Evolutionary conservation across 345 rosid species (phyloP).

Genomic region (Corchorus olitorius): DNA sequence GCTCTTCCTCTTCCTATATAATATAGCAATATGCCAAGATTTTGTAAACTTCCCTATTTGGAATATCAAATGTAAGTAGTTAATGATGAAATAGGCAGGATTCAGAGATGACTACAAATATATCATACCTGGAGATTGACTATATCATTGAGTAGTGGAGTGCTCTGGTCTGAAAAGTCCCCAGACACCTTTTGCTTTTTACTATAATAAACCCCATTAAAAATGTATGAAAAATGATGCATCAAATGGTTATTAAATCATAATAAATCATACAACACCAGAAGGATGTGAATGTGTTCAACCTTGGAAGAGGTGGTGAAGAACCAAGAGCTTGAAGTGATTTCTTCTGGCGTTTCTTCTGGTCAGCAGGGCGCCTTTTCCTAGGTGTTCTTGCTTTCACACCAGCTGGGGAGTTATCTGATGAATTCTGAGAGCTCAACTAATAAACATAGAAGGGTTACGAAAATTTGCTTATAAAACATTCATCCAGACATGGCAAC

Average conservation of each 20-base stretch:
- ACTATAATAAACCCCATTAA: conserved; percentile 40
- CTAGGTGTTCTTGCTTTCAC: conserved; percentile 55
- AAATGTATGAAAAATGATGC: neutral
- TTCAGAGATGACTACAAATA: neutral
- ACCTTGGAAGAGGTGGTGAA: conserved; percentile 75
- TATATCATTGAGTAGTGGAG: conserved; percentile 92
- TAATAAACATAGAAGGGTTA: conserved; percentile 26
- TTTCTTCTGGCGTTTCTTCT: conserved; percentile 93
- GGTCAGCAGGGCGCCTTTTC: conserved; percentile 63
- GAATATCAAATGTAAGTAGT: neutral
- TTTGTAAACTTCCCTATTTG: neutral
- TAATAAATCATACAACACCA: neutral
- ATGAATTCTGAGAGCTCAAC: conserved; percentile 55
- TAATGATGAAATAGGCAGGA: neutral
- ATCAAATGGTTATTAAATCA: no score
- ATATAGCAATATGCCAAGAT: neutral
- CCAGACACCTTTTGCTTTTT: conserved; percentile 89
- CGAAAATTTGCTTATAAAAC: neutral
- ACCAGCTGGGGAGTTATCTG: conserved; percentile 53
- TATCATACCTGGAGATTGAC: conserved; percentile 78
- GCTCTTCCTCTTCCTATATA: conserved; percentile 94
- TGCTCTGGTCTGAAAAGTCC: conserved; percentile 74
- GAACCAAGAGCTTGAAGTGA: conserved; percentile 76
- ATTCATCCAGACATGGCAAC: neutral
- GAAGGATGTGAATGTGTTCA: conserved; percentile 16